phyloP scores from a whole-genome alignment of 1,284 basidiomycete genomes.

The Cystobasidium pallidum region DNA sequence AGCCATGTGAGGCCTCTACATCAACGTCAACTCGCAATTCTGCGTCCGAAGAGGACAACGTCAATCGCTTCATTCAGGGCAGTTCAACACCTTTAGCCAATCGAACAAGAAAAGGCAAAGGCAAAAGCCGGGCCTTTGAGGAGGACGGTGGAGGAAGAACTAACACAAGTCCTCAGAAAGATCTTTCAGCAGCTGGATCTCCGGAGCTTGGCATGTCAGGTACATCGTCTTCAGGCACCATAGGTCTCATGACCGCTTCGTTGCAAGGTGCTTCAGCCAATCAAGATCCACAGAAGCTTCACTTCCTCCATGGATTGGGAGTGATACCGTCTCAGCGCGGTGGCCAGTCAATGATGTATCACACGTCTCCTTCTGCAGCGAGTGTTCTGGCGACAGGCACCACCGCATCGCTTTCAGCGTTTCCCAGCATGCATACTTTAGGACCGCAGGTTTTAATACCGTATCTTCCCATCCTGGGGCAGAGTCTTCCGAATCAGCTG shows the following conservation, averaged over 20 bases:
- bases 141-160: background rate
- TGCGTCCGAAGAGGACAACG: background rate
- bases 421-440: background rate
- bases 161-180: background rate
- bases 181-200: background rate
- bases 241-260: conserved; percentile 8
- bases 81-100: conserved; percentile 26
- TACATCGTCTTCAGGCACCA: background rate
- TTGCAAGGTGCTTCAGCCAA: background rate
- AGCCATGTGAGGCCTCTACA: background rate
- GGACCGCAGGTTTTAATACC: background rate
- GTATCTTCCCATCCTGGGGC: conserved; percentile 11
- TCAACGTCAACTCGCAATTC: background rate
- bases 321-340: background rate
- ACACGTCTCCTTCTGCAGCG: conserved; percentile 9
- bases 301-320: background rate
- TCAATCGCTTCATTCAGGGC: conserved; percentile 17
- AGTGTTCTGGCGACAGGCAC: background rate
- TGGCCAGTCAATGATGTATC: background rate
- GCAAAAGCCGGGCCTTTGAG: conserved; percentile 10
- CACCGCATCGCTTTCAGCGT: background rate
- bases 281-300: too few relatives aligned
- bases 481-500: conserved; percentile 10
- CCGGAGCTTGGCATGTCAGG: background rate
- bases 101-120: conserved; percentile 6